These are phyloP conservation scores for Neostapfia colusana DNA, from an alignment of 176 grass and related monocot species.

Conservation along the genomic window DNA sequence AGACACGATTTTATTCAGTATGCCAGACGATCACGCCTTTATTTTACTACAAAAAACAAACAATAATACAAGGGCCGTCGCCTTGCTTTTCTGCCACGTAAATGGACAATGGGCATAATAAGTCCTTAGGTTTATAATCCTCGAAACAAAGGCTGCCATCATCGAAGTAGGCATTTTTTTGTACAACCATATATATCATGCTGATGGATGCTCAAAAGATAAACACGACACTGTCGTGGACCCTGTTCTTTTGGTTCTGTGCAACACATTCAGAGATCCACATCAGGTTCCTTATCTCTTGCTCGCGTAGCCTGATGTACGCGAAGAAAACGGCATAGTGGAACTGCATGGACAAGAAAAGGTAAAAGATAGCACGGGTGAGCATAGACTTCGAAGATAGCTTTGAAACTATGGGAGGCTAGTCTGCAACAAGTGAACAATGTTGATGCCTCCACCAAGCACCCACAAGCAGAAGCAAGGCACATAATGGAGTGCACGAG, in stretches of 20 bases:
- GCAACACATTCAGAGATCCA: constrained; percentile 98
- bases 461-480: not conserved
- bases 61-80: constrained; percentile 37
- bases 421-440: not conserved
- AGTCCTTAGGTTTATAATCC: constrained; percentile 21
- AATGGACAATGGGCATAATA: constrained; percentile 29
- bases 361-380: constrained; percentile 7
- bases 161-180: constrained; percentile 41
- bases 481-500: not conserved
- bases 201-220: constrained; percentile 58
- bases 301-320: constrained; percentile 87
- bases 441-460: not conserved
- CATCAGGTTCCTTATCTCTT: constrained; percentile 98
- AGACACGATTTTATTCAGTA: constrained; percentile 37
- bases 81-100: constrained; percentile 6
- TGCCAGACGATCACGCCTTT: constrained; percentile 41
- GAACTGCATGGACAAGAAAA: constrained; percentile 64
- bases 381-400: not conserved
- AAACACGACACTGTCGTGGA: constrained; percentile 91
- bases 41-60: constrained; percentile 46
- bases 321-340: constrained; percentile 95
- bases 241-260: constrained; percentile 89
- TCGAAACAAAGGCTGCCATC: constrained; percentile 33
- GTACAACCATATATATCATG: constrained; percentile 42
- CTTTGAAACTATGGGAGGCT: not conserved